Conservation (phyloP, 768 basidiomycete genomes). For the Rhodosporidiobolus odoratus region DNA sequence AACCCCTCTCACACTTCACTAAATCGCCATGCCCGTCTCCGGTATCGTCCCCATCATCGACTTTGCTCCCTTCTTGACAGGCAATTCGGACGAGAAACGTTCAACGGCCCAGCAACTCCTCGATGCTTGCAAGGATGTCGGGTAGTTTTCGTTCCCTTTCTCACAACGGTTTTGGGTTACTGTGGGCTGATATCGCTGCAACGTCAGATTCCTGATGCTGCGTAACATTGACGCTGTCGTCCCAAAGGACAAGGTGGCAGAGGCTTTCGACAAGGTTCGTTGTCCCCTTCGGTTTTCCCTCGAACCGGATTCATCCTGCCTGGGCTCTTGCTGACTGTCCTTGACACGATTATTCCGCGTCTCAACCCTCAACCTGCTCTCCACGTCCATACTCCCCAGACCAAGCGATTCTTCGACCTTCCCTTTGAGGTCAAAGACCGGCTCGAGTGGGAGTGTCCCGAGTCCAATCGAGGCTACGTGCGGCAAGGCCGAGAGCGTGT, state of each 20-base stretch:
- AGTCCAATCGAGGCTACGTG: conserved; percentile 71
- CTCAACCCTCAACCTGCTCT: neutral
- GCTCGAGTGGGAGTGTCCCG: conserved; percentile 62
- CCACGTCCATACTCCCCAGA: conserved; percentile 52
- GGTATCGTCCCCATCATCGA: conserved; percentile 63
- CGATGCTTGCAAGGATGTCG: conserved; percentile 63
- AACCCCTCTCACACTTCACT: too few relatives aligned
- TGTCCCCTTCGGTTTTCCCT: conserved; percentile 2
- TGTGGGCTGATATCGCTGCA: conserved; percentile 1
- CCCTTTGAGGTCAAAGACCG: conserved; percentile 56
- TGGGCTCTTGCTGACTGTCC: neutral
- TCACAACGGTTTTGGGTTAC: neutral
- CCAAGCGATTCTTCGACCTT: conserved; percentile 67
- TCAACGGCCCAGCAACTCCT: conserved; percentile 64
- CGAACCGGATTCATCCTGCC: neutral
- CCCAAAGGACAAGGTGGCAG: conserved; percentile 54
- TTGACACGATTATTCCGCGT: neutral
- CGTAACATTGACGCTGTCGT: conserved; percentile 61
- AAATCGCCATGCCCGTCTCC: conserved; percentile 2
- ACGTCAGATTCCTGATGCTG: conserved; percentile 69
- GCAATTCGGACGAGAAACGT: conserved; percentile 56
- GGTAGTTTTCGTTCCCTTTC: neutral
- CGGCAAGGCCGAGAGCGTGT: conserved; percentile 67
- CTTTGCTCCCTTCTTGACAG: conserved; percentile 62
- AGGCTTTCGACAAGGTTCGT: conserved; percentile 62